A percentile compares a stretch with the other conserved stretches of the same genome.
Conservation (phyloP, 208 protist species). For the Crithidia bombi region DNA sequence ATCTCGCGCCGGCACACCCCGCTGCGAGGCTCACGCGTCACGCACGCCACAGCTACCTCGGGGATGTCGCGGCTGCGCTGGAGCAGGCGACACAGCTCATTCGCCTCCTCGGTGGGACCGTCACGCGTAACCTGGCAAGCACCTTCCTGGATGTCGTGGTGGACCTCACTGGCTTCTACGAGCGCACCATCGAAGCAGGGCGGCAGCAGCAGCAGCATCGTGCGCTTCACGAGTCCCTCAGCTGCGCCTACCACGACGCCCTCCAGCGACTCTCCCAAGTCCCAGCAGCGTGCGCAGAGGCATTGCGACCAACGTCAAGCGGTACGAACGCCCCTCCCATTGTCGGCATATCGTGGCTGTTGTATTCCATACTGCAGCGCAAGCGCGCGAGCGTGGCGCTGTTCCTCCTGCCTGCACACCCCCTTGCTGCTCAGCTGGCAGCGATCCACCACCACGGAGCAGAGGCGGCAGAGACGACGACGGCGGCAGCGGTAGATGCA, state of each 20-base stretch:
- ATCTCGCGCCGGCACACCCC: slow-evolving; percentile 5
- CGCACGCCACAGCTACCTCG: slow-evolving; percentile 7
- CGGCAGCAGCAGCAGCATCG: slow-evolving; percentile 18
- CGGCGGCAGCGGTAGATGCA: background rate
- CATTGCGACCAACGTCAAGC: background rate
- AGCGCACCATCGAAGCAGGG: slow-evolving; percentile 19
- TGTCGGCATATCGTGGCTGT: slow-evolving; percentile 63
- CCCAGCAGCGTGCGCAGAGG: background rate
- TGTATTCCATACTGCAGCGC: slow-evolving; percentile 62
- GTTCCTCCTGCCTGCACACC: slow-evolving; percentile 34
- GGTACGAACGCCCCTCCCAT: slow-evolving; percentile 21
- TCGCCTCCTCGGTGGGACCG: slow-evolving; percentile 65
- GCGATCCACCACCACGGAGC: background rate
- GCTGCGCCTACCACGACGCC: slow-evolving; percentile 43
- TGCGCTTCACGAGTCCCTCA: slow-evolving; percentile 37
- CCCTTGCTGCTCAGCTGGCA: slow-evolving; percentile 12
- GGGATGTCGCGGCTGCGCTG: slow-evolving; percentile 35
- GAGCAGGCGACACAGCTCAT: slow-evolving; percentile 62
- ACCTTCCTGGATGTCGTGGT: slow-evolving; percentile 54
- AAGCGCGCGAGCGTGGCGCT: slow-evolving; percentile 32
- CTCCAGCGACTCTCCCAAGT: slow-evolving; percentile 33
- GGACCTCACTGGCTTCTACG: slow-evolving; percentile 52
- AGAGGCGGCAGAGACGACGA: background rate
- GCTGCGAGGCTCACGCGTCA: background rate
- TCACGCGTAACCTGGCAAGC: slow-evolving; percentile 49